Evolutionary conservation across 108 stramenopile genomes (phyloP), one percentile per base, ranked within the genome.

Genomic region (Mediolabrus comicus): DNA sequence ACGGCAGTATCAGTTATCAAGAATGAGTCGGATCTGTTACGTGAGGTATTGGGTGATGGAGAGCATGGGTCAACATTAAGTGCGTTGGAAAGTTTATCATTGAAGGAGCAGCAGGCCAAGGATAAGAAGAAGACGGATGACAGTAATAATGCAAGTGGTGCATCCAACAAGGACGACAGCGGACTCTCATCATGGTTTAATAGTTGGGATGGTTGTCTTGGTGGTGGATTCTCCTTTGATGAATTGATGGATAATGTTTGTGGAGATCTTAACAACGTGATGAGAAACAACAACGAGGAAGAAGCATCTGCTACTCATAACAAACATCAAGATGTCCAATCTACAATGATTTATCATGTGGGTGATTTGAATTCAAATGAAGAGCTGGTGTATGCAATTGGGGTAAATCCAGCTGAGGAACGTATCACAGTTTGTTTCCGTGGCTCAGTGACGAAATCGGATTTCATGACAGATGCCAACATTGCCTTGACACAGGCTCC

Each of bases 381-480:
- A 49, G 90, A 88, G 46, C 58, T 88, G 59, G 86, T 92, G 13
- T 85, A 87, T 75, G 83, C 73, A 16, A 65, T 92, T 34, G 79
- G 77, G 0, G 66, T 86, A 1, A 86, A 86, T 59, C 81, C 67
- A 6, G 43, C 26, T 3, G 55, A 61, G 17, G 62, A 75, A 25
- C 68, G 85, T 2, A 83, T 92, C 41, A 85, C 79, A 3, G 74
- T 92, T 11, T 39, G 75, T 6, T 92, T 92, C 62, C 81, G 88
- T 17, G 91, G 91, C 46, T 77, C 75, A 4, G 85, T 76, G 16
- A 92, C 88, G 6, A 65, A 72, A 36, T 56, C 74, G n/a, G 91
- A 92, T 62, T 92, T 87, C 31, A 12, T 85, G 19, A 76, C 82
- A 13, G 88, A 92, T 79, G 81, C 84, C 13, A 83, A 85, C 28